Evolutionary conservation across 2,329 filamentous ascomycete species (phyloP), one percentile per base, ranked within the genome.

Genomic region (Bisporella sp.): DNA sequence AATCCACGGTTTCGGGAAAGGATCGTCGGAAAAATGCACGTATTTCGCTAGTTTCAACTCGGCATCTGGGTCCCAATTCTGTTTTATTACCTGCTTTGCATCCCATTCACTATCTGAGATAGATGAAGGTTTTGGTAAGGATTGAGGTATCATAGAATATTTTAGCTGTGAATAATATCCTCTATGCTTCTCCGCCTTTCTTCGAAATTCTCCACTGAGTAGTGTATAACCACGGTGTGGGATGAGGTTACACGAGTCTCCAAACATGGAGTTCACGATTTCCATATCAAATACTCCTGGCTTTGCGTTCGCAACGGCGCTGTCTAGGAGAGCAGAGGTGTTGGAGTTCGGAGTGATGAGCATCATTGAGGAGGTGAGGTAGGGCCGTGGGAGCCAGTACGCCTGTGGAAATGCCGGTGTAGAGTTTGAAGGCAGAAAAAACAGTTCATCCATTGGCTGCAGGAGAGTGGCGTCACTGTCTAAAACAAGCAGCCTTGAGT

Each of bases 391-490:
- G 1, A 81, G 70, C 85, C 85, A 89, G 64, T 89, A 88, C 6
- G 85, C 85, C 32, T 81, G 77, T 1, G 85, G 82, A 76, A 88
- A 83, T 3, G 84, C 84, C 21, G 21, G 21, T 4, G 85, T 74
- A 1, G 76, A 70, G 1, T 76, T 73, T 1, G 69, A 63, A 0
- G 85, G 85, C 1, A 85, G 70, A 31, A 84, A 74, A 67, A 89
- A 89, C 0, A 89, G 73, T 49, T 88, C 84, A 57, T 89, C 85
- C 73, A 89, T 77, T 28, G 73, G 67, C 52, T 82, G 71, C 4
- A 85, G 72, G 3, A 89, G 68, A 1, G 77, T 77, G 28, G 79
- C 72, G 60, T 89, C 84, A 6, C 82, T 84, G 63, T 88, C 79
- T 43, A 82, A 66, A 46, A 75, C 71, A 33, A 82, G 69, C 28